phyloP scores from a whole-genome alignment of 2,329 filamentous ascomycete genomes.

The Lachnellula hyalina region DNA sequence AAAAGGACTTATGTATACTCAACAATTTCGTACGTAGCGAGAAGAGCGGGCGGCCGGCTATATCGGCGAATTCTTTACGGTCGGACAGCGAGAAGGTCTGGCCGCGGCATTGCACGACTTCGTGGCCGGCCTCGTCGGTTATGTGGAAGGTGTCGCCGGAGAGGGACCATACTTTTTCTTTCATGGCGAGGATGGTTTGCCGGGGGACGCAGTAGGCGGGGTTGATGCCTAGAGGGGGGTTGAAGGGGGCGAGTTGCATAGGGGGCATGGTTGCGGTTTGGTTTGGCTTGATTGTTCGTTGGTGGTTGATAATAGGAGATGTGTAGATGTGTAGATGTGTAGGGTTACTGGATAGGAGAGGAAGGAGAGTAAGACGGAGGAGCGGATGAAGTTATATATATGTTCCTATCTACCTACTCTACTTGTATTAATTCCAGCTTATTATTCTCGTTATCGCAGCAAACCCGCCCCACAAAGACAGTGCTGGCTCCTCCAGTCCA shows the following conservation, averaged over 20 bases:
- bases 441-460: too few species aligned
- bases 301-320: not conserved
- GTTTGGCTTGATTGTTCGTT: not conserved
- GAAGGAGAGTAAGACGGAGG: not conserved
- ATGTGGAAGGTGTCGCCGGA: slow-evolving; percentile 62
- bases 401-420: not conserved
- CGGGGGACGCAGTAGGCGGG: slow-evolving; percentile 21
- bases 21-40: slow-evolving; percentile 20
- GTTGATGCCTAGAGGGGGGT: slow-evolving; percentile 21
- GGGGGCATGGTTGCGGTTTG: slow-evolving; percentile 3
- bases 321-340: not conserved
- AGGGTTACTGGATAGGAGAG: not conserved
- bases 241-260: slow-evolving; percentile 15
- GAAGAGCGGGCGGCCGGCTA: slow-evolving; percentile 17
- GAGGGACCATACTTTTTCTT: slow-evolving; percentile 57
- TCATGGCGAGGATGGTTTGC: slow-evolving; percentile 46
- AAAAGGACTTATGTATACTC: slow-evolving; percentile 23
- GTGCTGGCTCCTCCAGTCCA: not conserved
- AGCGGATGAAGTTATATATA: not conserved
- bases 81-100: slow-evolving; percentile 20
- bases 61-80: slow-evolving; percentile 22
- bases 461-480: not conserved
- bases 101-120: slow-evolving; percentile 24
- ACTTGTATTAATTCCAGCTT: not conserved
- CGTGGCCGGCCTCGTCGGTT: slow-evolving; percentile 45